Evolutionary conservation across 345 rosid species (phyloP).

Genomic region (Balakata baccata): DNA sequence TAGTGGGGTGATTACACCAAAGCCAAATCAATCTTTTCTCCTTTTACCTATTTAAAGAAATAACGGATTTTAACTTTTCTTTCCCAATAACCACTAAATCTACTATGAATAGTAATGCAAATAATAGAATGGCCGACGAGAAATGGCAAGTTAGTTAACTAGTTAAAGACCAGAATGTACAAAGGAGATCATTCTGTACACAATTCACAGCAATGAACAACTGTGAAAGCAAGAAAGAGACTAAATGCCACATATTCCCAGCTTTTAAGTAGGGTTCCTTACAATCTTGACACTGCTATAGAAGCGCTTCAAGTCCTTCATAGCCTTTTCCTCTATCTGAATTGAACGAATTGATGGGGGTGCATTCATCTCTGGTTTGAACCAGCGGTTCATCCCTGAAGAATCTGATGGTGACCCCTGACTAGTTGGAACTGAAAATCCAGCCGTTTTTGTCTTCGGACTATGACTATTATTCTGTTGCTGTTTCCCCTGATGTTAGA

Average conservation of each 20-base stretch:
- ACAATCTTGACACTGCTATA: slow-evolving; percentile 84
- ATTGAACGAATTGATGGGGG: slow-evolving; percentile 81
- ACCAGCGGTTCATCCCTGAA: slow-evolving; percentile 84
- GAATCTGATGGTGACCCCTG: slow-evolving; percentile 89
- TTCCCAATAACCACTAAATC: not conserved
- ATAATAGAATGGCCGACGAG: no score
- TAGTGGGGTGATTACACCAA: no score
- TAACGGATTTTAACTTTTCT: no score
- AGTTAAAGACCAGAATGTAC: slow-evolving; percentile 23
- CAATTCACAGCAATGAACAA: slow-evolving; percentile 28
- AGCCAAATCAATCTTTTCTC: no score
- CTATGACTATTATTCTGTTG: slow-evolving; percentile 53
- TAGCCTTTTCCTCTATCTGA: slow-evolving; percentile 93
- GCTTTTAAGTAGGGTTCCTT: slow-evolving; percentile 37
- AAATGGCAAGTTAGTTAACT: not conserved
- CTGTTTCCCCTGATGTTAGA: slow-evolving; percentile 52
- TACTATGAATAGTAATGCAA: not conserved
- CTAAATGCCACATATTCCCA: slow-evolving; percentile 13
- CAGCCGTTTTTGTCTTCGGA: slow-evolving; percentile 72
- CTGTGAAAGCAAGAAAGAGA: not conserved
- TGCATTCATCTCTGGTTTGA: slow-evolving; percentile 68
- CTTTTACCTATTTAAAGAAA: no score
- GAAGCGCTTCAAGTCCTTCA: slow-evolving; percentile 84
- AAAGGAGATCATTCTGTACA: slow-evolving; percentile 32
- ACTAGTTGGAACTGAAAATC: slow-evolving; percentile 56